A percentile compares a stretch with the other conserved stretches of the same genome.
Evolutionary conservation across 441 rosid genomes (phyloP).

Genomic region (Euphorbia celastroides): DNA sequence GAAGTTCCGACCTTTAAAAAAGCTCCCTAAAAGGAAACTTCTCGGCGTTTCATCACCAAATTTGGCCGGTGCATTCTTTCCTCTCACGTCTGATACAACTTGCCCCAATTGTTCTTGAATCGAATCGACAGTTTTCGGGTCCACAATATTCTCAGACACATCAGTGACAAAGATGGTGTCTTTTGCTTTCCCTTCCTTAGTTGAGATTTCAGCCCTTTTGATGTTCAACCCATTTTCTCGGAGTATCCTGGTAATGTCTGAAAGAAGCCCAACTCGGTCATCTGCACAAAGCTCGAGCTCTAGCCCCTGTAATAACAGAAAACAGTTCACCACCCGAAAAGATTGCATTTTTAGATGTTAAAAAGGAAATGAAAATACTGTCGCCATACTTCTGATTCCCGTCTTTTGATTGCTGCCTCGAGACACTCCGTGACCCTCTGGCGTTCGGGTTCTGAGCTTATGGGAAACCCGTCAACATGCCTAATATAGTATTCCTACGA

Average conservation of each 20-base stretch:
- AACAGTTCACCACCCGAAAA: neutral
- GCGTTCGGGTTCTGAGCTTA: constrained; percentile 86
- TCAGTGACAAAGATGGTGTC: constrained; percentile 82
- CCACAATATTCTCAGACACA: constrained; percentile 62
- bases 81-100: constrained; percentile 16
- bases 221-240: constrained; percentile 77
- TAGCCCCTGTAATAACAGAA: constrained; percentile 49
- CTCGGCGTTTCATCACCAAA: constrained; percentile 21
- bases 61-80: constrained; percentile 15
- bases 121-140: constrained; percentile 54
- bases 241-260: constrained; percentile 81
- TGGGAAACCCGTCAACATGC: constrained; percentile 83
- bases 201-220: constrained; percentile 77
- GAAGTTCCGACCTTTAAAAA: constrained; percentile 27
- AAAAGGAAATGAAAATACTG: constrained; percentile 4
- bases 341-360: neutral
- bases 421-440: constrained; percentile 82
- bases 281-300: constrained; percentile 71
- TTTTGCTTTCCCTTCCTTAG: constrained; percentile 56
- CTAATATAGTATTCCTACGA: constrained; percentile 87
- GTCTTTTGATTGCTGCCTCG: constrained; percentile 88
- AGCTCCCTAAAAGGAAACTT: constrained; percentile 27
- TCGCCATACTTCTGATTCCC: constrained; percentile 58
- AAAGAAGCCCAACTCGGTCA: constrained; percentile 77
- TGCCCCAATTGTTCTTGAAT: constrained; percentile 31